Evolutionary conservation across 1,284 basidiomycete species (phyloP), one percentile per base, ranked within the genome.

Genomic region (Prillingera fragicola): DNA sequence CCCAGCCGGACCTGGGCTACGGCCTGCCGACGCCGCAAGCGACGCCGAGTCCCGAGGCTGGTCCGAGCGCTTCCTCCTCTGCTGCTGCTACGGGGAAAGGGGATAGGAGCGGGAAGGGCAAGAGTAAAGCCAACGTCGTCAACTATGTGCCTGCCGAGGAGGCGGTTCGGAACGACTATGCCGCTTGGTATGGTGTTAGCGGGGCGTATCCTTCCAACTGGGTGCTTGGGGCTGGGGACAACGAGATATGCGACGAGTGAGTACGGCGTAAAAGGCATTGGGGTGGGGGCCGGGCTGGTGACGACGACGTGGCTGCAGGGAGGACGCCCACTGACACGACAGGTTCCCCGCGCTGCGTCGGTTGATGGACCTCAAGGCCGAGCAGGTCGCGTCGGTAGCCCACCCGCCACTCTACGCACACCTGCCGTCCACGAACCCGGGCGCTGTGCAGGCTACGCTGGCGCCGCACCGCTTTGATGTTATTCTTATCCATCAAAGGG

Each of bases 141-240:
- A 88, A 88, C 61, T 91, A 90, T 56, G 77, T 88, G 10, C 82
- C 86, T 2, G 85, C 89, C 55, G 94, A 96, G 65, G 89, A 96
- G 65, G 94, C 89, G 0, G 84, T 98, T 35, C 78, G 91, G 41
- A 97, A 95, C 65, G 91, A 97, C 73, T 94, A 95, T 63, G 87
- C 85, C 1, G 83, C 86, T 68, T 75, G 84, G 57, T 97, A 94
- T 67, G 87, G 92, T 32, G 83, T 87, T 54, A 80, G 84, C 2
- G 90, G 90, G 8, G 83, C 87, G 55, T 87, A 87, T 81, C 87
- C 89, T 2, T 87, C 91, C 67, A 83, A 94, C 62, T 87, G 83
- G 79, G 85, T 96, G 13, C 73, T 89, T 5, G 89, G 89, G 22
- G 85, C 87, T 3, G 84, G 84, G 50, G 83, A 85, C 14, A 83